Base-by-base conservation (phyloP, 495 filamentous ascomycete genomes). In the Bathelium albidoporum region DNA sequence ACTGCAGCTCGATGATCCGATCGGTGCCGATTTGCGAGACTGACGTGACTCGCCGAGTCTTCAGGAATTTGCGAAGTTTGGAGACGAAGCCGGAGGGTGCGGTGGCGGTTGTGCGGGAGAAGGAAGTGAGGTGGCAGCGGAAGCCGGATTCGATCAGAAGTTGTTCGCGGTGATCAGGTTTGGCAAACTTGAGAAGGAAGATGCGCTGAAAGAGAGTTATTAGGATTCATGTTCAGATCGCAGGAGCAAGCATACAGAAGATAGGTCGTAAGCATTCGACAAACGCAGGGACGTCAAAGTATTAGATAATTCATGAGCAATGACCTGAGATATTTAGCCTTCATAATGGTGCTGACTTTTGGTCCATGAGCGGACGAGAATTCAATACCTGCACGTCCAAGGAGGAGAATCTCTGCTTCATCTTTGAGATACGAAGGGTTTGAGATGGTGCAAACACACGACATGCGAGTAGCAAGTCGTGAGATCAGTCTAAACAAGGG, bases 401-500 rank as follows among this genome's bases (percentile, higher is more conserved):
- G 2, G 91, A 96, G 16, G 93, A 97, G 78, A 96, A 97, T 75
- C 94, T 82, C 73, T 97, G 94, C 82, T 98, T 98, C 94, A 98
- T 98, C 26, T 22, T 67, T 29, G 24, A 3, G 22, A n/a, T n/a
- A n/a, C n/a, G n/a, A n/a, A n/a, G n/a, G n/a, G n/a, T n/a, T n/a
- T n/a, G n/a, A n/a, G n/a, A n/a, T n/a, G n/a, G n/a, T n/a, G n/a
- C n/a, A n/a, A n/a, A n/a, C n/a, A n/a, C n/a, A n/a, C n/a, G n/a
- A n/a, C n/a, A n/a, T n/a, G n/a, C n/a, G n/a, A n/a, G n/a, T n/a
- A n/a, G n/a, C n/a, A n/a, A n/a, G n/a, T n/a, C n/a, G n/a, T n/a
- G n/a, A n/a, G n/a, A n/a, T n/a, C n/a, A n/a, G n/a, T n/a, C n/a
- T n/a, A n/a, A n/a, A n/a, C n/a, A n/a, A n/a, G n/a, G n/a, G n/a